These are phyloP conservation scores for Rhododendron molle DNA, from an alignment of 148 eudicot species.

Conservation along the genomic window DNA sequence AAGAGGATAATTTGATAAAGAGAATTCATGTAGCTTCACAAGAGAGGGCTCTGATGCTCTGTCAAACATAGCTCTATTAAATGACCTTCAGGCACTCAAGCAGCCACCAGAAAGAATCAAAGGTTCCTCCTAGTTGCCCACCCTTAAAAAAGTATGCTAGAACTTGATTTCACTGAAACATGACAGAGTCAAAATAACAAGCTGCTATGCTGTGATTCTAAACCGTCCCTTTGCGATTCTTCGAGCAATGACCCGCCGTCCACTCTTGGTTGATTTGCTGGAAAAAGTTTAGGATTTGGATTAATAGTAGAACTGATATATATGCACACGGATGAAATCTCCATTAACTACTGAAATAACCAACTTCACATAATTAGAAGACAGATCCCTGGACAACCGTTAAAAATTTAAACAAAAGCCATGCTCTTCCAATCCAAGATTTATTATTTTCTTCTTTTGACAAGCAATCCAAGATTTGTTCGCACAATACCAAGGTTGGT, in stretches of 20 bases:
- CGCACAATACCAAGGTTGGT: neutral
- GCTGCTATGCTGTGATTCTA: slow-evolving; percentile 71
- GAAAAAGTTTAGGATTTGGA: slow-evolving; percentile 11
- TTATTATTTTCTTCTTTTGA: neutral
- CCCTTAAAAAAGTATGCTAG: neutral
- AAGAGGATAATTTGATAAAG: too few relatives aligned
- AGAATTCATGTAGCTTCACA: too few relatives aligned
- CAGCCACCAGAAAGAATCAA: slow-evolving; percentile 4
- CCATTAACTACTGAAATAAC: neutral
- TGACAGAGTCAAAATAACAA: neutral
- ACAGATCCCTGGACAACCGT: neutral
- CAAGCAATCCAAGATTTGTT: neutral
- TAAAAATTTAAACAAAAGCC: neutral
- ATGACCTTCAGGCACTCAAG: slow-evolving; percentile 2
- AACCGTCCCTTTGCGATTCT: slow-evolving; percentile 88
- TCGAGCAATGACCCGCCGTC: slow-evolving; percentile 84
- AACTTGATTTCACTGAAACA: slow-evolving; percentile 4
- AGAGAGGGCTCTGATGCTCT: neutral
- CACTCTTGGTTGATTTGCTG: slow-evolving; percentile 94
- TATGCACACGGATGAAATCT: neutral
- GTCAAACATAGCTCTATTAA: neutral
- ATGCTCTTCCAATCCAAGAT: neutral
- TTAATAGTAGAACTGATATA: slow-evolving; percentile 1
- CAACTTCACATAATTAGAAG: neutral
- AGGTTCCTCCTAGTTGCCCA: neutral